phyloP scores from a whole-genome alignment of 2,329 filamentous ascomycete species.

The Diaporthe eres region DNA sequence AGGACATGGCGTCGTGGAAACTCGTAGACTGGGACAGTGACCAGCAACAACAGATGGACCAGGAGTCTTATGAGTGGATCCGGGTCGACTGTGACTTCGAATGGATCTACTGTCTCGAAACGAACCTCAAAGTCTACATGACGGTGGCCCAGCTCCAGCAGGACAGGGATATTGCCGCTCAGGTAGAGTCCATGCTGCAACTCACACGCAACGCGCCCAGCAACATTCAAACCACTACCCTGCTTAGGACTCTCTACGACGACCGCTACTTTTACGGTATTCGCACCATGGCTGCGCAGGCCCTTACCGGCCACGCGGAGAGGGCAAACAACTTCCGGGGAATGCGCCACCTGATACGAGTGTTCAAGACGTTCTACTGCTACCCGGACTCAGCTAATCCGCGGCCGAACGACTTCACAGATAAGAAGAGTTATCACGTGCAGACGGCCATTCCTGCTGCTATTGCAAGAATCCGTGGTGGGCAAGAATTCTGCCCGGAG shows the following conservation, averaged over 20 bases:
- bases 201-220: slow-evolving; percentile 77
- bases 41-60: slow-evolving; percentile 91
- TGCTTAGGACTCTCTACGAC: slow-evolving; percentile 92
- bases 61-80: slow-evolving; percentile 99
- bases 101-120: slow-evolving; percentile 90
- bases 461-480: slow-evolving; percentile 83
- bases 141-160: slow-evolving; percentile 97
- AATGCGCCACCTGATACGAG: slow-evolving; percentile 84
- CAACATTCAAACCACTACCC: slow-evolving; percentile 88
- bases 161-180: slow-evolving; percentile 95
- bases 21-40: slow-evolving; percentile 91
- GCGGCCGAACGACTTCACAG: slow-evolving; percentile 89
- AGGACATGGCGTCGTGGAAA: slow-evolving; percentile 87
- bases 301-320: slow-evolving; percentile 82
- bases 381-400: slow-evolving; percentile 83
- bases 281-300: slow-evolving; percentile 84
- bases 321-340: slow-evolving; percentile 82
- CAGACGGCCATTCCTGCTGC: slow-evolving; percentile 87
- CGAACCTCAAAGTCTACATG: slow-evolving; percentile 94
- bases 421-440: slow-evolving; percentile 87
- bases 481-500: slow-evolving; percentile 81
- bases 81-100: slow-evolving; percentile 98
- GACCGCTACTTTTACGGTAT: slow-evolving; percentile 94
- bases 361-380: slow-evolving; percentile 92
- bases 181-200: slow-evolving; percentile 82